A percentile compares a stretch with the other conserved stretches of the same genome.
Evolutionary conservation across 208 protist genomes (phyloP).

Genomic region (Leishmania major): DNA sequence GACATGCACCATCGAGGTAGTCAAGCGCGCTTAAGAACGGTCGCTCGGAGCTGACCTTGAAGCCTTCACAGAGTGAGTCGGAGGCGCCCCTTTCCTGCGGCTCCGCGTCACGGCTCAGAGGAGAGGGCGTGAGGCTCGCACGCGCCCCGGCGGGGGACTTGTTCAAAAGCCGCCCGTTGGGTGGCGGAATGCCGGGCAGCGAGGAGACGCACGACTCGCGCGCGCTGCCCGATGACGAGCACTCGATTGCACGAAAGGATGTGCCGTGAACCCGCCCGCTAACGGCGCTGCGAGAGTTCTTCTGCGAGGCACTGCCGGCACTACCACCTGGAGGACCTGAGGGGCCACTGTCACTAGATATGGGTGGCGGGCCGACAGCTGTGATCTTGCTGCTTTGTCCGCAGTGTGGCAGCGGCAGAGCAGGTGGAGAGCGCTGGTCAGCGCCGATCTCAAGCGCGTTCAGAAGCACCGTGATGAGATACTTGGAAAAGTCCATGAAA

Average conservation of each 20-base stretch:
- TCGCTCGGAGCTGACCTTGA: conserved; percentile 21
- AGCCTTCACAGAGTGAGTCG: neutral
- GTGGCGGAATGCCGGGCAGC: neutral
- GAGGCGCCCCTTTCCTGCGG: neutral
- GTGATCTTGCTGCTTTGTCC: neutral
- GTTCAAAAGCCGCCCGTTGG: neutral
- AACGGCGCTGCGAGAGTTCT: neutral
- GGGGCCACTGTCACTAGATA: neutral
- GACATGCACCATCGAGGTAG: conserved; percentile 51
- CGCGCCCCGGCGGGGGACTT: neutral
- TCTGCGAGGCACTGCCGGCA: neutral
- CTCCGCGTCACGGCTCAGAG: neutral
- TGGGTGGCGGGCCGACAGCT: neutral
- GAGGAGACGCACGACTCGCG: neutral
- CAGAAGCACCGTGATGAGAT: conserved; percentile 21
- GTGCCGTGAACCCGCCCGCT: neutral
- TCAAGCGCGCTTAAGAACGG: conserved; percentile 41
- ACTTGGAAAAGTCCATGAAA: conserved; percentile 32
- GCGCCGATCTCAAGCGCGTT: conserved; percentile 33
- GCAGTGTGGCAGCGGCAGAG: conserved; percentile 10
- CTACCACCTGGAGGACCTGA: neutral
- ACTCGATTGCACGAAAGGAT: neutral
- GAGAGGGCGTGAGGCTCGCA: neutral
- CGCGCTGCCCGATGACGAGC: neutral
- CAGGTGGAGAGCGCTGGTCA: conserved; percentile 18